Evolutionary conservation across 306 rosid genomes (phyloP).

Genomic region (Mucuna pruriens): DNA sequence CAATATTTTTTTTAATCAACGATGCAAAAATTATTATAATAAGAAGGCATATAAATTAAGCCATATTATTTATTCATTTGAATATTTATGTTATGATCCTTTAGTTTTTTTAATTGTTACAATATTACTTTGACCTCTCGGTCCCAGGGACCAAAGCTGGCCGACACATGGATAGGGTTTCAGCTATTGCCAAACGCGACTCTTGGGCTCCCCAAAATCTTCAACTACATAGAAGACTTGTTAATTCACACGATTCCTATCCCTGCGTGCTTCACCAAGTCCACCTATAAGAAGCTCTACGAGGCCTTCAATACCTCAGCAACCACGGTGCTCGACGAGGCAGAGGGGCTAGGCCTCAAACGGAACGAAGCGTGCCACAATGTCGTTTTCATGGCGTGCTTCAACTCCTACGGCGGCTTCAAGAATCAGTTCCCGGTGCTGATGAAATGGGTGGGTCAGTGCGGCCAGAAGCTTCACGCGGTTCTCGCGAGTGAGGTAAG

Average conservation of each 20-base stretch:
- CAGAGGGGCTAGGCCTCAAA: conserved; percentile 47
- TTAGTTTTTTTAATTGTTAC: too few species aligned
- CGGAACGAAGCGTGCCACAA: conserved; percentile 75
- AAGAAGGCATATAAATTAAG: too few species aligned
- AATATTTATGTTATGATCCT: too few species aligned
- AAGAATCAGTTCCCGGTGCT: conserved; percentile 55
- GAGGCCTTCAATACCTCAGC: conserved; percentile 14
- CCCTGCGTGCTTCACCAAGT: conserved; percentile 51
- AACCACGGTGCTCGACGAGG: conserved; percentile 49
- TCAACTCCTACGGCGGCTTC: conserved; percentile 74
- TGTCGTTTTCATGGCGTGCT: conserved; percentile 61
- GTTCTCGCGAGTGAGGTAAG: conserved; percentile 58
- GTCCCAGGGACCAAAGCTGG: conserved; percentile 46
- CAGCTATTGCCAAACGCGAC: conserved; percentile 64
- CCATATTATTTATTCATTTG: too few species aligned
- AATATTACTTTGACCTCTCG: too few species aligned
- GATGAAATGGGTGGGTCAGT: conserved; percentile 65
- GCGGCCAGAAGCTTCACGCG: conserved; percentile 55
- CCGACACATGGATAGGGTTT: conserved; percentile 48
- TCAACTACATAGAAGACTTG: conserved; percentile 59
- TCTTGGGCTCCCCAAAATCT: conserved; percentile 49
- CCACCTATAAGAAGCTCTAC: conserved; percentile 58
- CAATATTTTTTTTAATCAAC: too few species aligned
- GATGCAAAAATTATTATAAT: too few species aligned
- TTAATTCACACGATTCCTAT: conserved; percentile 51